Evolutionary conservation across 2,329 filamentous ascomycete species (phyloP), one percentile per base, ranked within the genome.

Genomic region (Seiridium unicorne): DNA sequence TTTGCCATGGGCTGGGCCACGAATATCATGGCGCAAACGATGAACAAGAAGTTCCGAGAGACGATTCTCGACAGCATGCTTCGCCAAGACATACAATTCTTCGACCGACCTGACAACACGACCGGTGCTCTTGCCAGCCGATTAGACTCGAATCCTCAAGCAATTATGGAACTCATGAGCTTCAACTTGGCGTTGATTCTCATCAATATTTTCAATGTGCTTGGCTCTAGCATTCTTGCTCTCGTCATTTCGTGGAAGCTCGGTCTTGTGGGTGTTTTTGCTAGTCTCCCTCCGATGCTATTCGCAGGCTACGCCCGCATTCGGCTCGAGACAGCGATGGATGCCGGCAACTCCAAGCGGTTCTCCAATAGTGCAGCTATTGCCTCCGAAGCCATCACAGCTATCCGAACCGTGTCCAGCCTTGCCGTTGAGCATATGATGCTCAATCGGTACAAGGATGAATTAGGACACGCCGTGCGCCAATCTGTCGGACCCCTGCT

Each of bases 231-330:
- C 8, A 76, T 81, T 51, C 87, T 92, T 51, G 80, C 87, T 0
- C 90, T 91, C 63, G 76, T 80, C 1, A 90, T 88, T 69, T 87
- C 87, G 1, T 92, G 90, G 90, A 92, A 91, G 70, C 77, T 93
- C 5, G 84, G 86, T 0, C 73, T 91, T 0, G 85, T 92, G 0
- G 81, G 83, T 0, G 74, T 86, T 6, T 88, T 85, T 65, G 83
- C 88, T 3, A 79, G 81, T 5, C 69, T 84, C 58, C 82, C 82
- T 1, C 68, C 84, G 26, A 73, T 78, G 54, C 62, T 84, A 4
- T 59, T 69, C 1, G 74, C 78, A 0, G 77, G 76, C 1, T 84
- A 75, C 64, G 81, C 76, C 71, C 76, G 81, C 0, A 73, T 83
- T 64, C 77, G 75, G 56, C 81, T 83, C 61, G 86, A 89, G 70